These are phyloP conservation scores for Sindora glabra DNA, from an alignment of 306 rosid genomes.

Conservation along the genomic window DNA sequence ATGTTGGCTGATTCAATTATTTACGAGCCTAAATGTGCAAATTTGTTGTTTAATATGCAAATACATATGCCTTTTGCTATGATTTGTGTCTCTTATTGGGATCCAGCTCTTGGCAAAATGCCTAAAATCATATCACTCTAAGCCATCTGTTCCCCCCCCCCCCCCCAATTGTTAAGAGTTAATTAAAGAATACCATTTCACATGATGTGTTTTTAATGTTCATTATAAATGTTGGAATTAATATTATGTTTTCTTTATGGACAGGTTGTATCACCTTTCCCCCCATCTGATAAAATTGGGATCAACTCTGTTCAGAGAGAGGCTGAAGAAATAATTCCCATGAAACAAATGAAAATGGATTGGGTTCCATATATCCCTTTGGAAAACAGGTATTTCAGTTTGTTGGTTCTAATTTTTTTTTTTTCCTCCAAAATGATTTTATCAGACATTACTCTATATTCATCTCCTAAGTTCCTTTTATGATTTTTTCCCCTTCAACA, in stretches of 20 bases:
- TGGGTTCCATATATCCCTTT: conserved; percentile 91
- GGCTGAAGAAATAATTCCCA: conserved; percentile 80
- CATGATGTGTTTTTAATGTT: no score
- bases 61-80: no score
- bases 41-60: no score
- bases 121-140: no score
- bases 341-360: conserved; percentile 98
- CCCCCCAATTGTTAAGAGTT: no score
- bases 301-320: conserved; percentile 90
- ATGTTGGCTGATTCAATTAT: not conserved
- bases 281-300: conserved; percentile 86
- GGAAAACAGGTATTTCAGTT: conserved; percentile 34
- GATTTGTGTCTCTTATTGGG: no score
- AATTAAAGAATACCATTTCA: no score
- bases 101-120: no score
- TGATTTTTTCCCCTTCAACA: conserved; percentile 31
- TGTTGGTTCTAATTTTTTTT: conserved; percentile 8
- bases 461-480: conserved; percentile 2
- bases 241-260: not conserved
- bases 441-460: conserved; percentile 3
- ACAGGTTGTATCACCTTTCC: conserved; percentile 78
- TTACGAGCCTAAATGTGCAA: no score
- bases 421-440: no score
- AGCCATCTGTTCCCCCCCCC: no score
- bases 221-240: no score